Evolutionary conservation across 495 filamentous ascomycete species (phyloP), one percentile per base, ranked within the genome.

Genomic region (Pseudevernia furfuracea): DNA sequence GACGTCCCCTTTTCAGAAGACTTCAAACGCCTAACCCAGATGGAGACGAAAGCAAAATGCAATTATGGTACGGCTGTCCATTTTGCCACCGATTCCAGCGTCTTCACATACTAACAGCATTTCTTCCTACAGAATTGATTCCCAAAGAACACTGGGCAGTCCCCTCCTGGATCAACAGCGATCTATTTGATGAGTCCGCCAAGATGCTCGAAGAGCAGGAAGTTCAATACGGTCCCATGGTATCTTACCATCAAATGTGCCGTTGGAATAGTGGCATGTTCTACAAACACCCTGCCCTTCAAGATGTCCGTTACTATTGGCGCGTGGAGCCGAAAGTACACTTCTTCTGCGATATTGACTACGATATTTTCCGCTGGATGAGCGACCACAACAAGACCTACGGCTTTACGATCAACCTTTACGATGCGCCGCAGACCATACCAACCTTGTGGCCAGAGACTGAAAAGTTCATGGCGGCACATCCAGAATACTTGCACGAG

Each of bases 171-270:
- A 97, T 99, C 73, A 89, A 93, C 77, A 78, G 84, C 69, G 87
- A 95, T 59, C 76, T 97, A 17, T 96, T 89, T 80, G 68, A 82
- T 39, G 94, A 96, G 76, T 96, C 91, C 25, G 86, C 87, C 64
- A 82, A 89, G 71, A 82, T 96, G 25, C 83, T 99, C 64, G 79
- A 87, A 69, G 91, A 94, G 72, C 81, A 95, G 68, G 80, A 87
- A 4, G 88, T 97, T 53, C 93, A 97, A 74, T 99, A 97, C 75
- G 88, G 88, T 61, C 79, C 84, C 63, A 89, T 87, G 78, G 72
- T 91, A 58, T 96, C 91, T 63, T 99, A 99, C 77, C 94, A 97
- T 74, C 89, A 97, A 76, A 99, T 99, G 94, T 99, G 94, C 74
- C 88, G 94, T 56, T 99, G 93, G 95, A 97, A 99, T 81, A 93